Percentiles rank a stretch among this genome's conserved stretches.
Conservation (phyloP, 2,329 filamentous ascomycete species). For the Seiridium cupressi region DNA sequence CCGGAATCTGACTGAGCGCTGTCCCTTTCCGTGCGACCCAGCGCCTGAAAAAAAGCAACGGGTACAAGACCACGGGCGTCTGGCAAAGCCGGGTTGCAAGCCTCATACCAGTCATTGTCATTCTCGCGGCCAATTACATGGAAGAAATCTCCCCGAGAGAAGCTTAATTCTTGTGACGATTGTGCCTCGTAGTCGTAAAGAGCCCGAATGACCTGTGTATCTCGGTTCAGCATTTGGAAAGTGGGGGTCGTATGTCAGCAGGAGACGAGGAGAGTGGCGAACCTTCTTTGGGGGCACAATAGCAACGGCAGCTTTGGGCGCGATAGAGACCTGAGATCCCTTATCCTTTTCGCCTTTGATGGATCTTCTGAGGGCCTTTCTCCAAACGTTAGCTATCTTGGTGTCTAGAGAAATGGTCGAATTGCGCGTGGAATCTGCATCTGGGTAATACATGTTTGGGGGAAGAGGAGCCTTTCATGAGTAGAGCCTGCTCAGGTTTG, state of each 20-base stretch:
- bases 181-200: slow-evolving; percentile 88
- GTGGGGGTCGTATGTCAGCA: background rate
- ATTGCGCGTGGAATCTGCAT: slow-evolving; percentile 18
- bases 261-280: slow-evolving; percentile 20
- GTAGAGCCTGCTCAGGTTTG: background rate
- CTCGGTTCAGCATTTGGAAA: slow-evolving; percentile 9
- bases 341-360: slow-evolving; percentile 86
- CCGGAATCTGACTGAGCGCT: slow-evolving; percentile 69
- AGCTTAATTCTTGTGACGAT: slow-evolving; percentile 77
- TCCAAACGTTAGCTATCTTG: slow-evolving; percentile 33
- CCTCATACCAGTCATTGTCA: slow-evolving; percentile 96
- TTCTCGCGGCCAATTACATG: slow-evolving; percentile 96
- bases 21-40: slow-evolving; percentile 89
- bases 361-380: slow-evolving; percentile 78
- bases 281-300: slow-evolving; percentile 95
- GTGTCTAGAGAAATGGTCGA: slow-evolving; percentile 18
- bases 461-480: slow-evolving; percentile 2
- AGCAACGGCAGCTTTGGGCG: slow-evolving; percentile 80
- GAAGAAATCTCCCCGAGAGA: slow-evolving; percentile 95
- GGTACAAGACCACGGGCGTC: slow-evolving; percentile 89
- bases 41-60: slow-evolving; percentile 87
- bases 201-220: slow-evolving; percentile 83
- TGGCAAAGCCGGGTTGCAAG: slow-evolving; percentile 88
- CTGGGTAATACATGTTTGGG: slow-evolving; percentile 23
- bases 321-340: slow-evolving; percentile 71